These are phyloP conservation scores for Cutaneotrichosporon sp. DNA, from an alignment of 1,284 basidiomycete genomes.

Conservation along the genomic window DNA sequence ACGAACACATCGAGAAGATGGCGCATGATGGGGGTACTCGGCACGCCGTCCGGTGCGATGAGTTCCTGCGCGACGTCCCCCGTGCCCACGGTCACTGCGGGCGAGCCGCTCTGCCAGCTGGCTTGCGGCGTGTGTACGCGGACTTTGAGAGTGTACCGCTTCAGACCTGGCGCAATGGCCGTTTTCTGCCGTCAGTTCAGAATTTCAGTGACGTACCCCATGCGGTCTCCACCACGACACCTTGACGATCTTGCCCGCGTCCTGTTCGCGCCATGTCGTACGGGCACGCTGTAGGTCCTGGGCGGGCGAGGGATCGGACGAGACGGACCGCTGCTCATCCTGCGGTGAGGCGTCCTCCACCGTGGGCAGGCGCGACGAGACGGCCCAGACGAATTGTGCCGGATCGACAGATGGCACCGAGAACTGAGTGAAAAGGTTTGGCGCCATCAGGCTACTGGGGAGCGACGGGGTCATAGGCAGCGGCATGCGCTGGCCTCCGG, in stretches of 20 bases:
- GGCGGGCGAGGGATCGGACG: slow-evolving; percentile 6
- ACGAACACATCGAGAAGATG: slow-evolving; percentile 30
- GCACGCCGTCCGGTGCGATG: slow-evolving; percentile 20
- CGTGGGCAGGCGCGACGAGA: slow-evolving; percentile 24
- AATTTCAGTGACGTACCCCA: slow-evolving; percentile 1
- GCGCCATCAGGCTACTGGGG: neutral
- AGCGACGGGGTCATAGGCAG: neutral
- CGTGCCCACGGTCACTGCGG: neutral
- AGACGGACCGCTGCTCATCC: slow-evolving; percentile 14
- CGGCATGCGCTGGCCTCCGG: neutral
- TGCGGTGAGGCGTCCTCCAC: slow-evolving; percentile 26
- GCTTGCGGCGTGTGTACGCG: slow-evolving; percentile 22
- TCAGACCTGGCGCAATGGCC: slow-evolving; percentile 33
- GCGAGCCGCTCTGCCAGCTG: slow-evolving; percentile 5
- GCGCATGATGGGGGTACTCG: slow-evolving; percentile 19
- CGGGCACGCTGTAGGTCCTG: neutral
- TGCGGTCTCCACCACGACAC: slow-evolving; percentile 39
- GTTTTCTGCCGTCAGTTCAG: slow-evolving; percentile 16
- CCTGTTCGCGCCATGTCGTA: neutral
- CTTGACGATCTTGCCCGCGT: slow-evolving; percentile 29
- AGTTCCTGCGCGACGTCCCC: slow-evolving; percentile 12
- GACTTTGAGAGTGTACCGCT: slow-evolving; percentile 32
- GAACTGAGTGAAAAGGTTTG: neutral
- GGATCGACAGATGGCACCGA: slow-evolving; percentile 18
- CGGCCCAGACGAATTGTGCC: slow-evolving; percentile 29